Conservation (phyloP, 108 stramenopile species). For the Cyclotella baltica region DNA sequence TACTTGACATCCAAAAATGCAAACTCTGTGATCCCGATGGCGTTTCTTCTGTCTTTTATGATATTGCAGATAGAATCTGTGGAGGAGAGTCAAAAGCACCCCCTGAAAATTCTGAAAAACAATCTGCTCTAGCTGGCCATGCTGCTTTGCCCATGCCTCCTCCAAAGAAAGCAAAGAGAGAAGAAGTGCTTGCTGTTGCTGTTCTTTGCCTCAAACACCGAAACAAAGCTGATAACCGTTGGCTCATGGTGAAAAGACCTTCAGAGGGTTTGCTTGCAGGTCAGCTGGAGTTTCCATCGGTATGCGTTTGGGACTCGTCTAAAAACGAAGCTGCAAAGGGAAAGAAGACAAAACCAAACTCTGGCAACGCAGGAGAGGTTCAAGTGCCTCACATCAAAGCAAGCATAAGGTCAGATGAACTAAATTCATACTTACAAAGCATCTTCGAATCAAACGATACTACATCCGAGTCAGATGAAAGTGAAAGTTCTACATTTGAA, state of each 20-base stretch:
- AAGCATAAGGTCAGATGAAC: slow-evolving; percentile 30
- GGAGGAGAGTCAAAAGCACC: slow-evolving; percentile 6
- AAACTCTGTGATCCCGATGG: slow-evolving; percentile 54
- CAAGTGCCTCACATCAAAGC: slow-evolving; percentile 49
- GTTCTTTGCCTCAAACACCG: slow-evolving; percentile 46
- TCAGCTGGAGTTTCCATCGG: slow-evolving; percentile 90
- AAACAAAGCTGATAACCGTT: slow-evolving; percentile 39
- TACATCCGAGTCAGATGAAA: background rate
- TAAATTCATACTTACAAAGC: slow-evolving; percentile 38
- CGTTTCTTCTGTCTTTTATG: slow-evolving; percentile 41
- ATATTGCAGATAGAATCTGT: slow-evolving; percentile 38
- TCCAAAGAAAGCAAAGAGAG: slow-evolving; percentile 79
- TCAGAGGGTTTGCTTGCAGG: slow-evolving; percentile 73
- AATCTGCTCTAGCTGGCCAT: slow-evolving; percentile 62
- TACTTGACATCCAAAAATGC: slow-evolving; percentile 27
- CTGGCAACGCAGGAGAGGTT: background rate
- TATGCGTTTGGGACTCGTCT: slow-evolving; percentile 61
- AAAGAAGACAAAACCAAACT: slow-evolving; percentile 29
- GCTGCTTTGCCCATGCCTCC: slow-evolving; percentile 72
- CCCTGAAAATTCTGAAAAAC: background rate
- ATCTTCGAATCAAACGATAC: slow-evolving; percentile 1
- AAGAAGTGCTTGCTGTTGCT: slow-evolving; percentile 82
- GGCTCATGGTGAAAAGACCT: slow-evolving; percentile 82
- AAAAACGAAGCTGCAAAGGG: background rate
- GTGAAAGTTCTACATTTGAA: background rate